Evolutionary conservation across 768 basidiomycete species (phyloP), one percentile per base, ranked within the genome.

Genomic region (Coprinellus micaceus): DNA sequence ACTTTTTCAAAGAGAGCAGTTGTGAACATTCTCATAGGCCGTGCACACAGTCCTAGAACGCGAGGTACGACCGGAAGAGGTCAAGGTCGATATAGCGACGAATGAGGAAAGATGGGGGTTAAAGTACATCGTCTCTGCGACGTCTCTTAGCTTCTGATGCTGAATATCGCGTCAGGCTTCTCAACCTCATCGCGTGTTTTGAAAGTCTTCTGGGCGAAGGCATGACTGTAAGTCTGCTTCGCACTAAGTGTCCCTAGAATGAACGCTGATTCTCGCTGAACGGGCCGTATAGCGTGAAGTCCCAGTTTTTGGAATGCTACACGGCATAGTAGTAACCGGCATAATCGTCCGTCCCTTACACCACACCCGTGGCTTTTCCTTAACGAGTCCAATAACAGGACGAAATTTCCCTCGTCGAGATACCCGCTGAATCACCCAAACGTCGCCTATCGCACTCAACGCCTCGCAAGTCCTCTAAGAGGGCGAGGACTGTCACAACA

Each of bases 261-360:
- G n/a, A n/a, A n/a, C n/a, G n/a, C n/a, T n/a, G n/a, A n/a, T n/a
- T n/a, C n/a, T n/a, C n/a, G n/a, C n/a, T n/a, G n/a, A n/a, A n/a
- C n/a, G n/a, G n/a, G n/a, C n/a, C n/a, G n/a, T n/a, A n/a, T 55
- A 92, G 87, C 83, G 93, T 7, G 94, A 96, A 70, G 77, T 94
- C 52, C 91, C 90, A 3, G 86, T 95, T 2, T 90, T 94, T 59
- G 89, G 89, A 0, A 76, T 91, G 54, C 67, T 92, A 3, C 78
- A 88, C 24, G 81, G 71, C 24, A 74, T 85, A 53, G 71, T 88
- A 21, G 77, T 95, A 15, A 66, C 83, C 24, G 94, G 94, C 1
- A 74, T 92, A 29, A 89, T 95, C 40, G 94, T 89, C 66, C 57
- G 79, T 54, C n/a, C 7, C 12, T 19, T 37, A 19, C 28, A 11